These are phyloP conservation scores for Desmodesmus armatus DNA, from an alignment of 139 green algal species.

Conservation along the genomic window DNA sequence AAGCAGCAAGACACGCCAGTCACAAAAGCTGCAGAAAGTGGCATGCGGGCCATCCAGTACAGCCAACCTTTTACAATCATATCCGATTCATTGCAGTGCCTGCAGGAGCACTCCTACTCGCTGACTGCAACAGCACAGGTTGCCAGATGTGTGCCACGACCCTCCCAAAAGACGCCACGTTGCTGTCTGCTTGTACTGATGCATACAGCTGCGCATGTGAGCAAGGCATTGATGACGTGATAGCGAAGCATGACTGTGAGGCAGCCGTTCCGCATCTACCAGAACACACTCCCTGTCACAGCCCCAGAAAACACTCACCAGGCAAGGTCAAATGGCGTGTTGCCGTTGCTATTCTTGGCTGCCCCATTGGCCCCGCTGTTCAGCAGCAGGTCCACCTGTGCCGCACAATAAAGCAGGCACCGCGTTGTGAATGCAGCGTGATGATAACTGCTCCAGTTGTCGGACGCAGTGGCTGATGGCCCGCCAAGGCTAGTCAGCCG, in stretches of 20 bases:
- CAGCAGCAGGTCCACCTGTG: conserved; percentile 75
- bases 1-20: neutral
- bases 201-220: neutral
- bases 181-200: neutral
- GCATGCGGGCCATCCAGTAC: neutral
- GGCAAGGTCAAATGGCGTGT: conserved; percentile 82
- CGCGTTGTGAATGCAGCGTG: no score
- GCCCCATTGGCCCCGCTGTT: conserved; percentile 66
- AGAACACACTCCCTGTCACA: neutral
- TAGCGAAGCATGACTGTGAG: neutral
- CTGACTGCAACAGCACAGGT: neutral
- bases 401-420: no score
- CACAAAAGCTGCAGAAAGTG: neutral
- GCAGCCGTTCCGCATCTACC: neutral
- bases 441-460: no score
- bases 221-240: no score
- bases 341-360: conserved; percentile 72
- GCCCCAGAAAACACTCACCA: conserved; percentile 33
- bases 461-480: no score
- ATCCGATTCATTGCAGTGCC: neutral
- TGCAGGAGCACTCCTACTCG: neutral
- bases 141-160: neutral
- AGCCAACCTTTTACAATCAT: neutral
- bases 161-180: neutral
- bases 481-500: no score